Base-by-base conservation (phyloP, 768 basidiomycete species). In the Suillus sp. region DNA sequence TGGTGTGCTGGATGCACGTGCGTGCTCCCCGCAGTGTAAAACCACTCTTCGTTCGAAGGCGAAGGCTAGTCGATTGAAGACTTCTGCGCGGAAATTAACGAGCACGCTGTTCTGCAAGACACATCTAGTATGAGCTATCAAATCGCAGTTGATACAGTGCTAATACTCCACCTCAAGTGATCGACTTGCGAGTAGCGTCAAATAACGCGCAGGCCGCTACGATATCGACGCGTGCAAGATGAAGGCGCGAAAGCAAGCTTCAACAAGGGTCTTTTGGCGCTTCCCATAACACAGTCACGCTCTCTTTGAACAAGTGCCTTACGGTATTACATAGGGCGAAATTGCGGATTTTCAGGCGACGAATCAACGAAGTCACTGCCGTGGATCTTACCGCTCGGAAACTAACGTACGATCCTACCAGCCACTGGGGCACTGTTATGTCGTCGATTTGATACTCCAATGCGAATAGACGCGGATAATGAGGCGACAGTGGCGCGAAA, bases 361-460 rank as follows among this genome's bases (percentile, higher is more conserved):
- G 1, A 27, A n/a, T 25, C 35, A 9, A 25, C 22, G 54, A 22
- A 56, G 18, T 27, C 14, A 27, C 3, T 11, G 38, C 18, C 5
- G 18, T 38, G 16, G 13, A 1, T 25, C 20, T 20, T 27, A 30
- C 25, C 18, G 38, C 38, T 38, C 38, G 18, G 11, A 57, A 50
- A 48, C 25, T 18, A 47, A 22, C 53, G 11, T 25, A 48, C 37
- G 55, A 27, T 37, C 55, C 25, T 38, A 7, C 16, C 18, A 37
- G 35, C 55, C 55, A 25, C 34, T 6, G 25, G 16, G 37, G 35
- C 37, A 27, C 25, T 57, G 38, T 27, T 3, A 7, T 55, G n/a
- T 56, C 54, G 54, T 56, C 38, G 11, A 56, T 57, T 40, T 40
- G 56, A 57, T 18, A 27, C 9, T 38, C 4, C 16, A 38, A 38